Percentiles rank a stretch among this genome's conserved stretches.
Conservation (phyloP, 78 protist species). For the Parvularia atlantis region DNA sequence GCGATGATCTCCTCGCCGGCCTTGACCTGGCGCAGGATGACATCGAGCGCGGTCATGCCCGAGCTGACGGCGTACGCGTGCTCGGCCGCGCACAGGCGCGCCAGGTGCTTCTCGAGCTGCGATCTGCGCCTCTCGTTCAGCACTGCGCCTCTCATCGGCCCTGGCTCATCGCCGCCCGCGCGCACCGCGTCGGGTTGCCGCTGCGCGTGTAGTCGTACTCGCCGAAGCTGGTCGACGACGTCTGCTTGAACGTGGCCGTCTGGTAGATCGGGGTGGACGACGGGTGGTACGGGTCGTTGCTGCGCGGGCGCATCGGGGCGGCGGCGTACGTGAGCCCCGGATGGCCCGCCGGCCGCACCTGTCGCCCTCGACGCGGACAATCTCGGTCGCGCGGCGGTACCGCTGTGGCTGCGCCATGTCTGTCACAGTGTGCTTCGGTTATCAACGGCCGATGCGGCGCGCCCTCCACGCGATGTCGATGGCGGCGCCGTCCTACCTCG, state of each 20-base stretch:
- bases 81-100: conserved; percentile 37
- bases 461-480: too few species aligned
- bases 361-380: conserved; percentile 7
- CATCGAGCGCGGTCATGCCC: conserved; percentile 37
- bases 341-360: too few species aligned
- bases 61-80: conserved; percentile 14
- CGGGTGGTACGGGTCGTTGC: conserved; percentile 32
- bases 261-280: conserved; percentile 43
- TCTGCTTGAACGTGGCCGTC: conserved; percentile 59
- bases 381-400: conserved; percentile 16
- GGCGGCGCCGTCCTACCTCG: too few species aligned
- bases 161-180: too few species aligned
- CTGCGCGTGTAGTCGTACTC: conserved; percentile 55
- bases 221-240: conserved; percentile 38
- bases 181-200: conserved; percentile 54
- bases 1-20: conserved; percentile 44
- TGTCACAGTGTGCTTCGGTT: too few species aligned
- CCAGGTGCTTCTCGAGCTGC: conserved; percentile 25
- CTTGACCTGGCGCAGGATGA: conserved; percentile 15
- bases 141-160: too few species aligned
- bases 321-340: too few species aligned
- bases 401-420: not conserved
- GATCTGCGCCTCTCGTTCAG: too few species aligned
- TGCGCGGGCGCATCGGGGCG: too few species aligned
- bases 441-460: too few species aligned